Evolutionary conservation across 2,329 filamentous ascomycete genomes (phyloP).

Genomic region (Clonostachys chloroleuca): DNA sequence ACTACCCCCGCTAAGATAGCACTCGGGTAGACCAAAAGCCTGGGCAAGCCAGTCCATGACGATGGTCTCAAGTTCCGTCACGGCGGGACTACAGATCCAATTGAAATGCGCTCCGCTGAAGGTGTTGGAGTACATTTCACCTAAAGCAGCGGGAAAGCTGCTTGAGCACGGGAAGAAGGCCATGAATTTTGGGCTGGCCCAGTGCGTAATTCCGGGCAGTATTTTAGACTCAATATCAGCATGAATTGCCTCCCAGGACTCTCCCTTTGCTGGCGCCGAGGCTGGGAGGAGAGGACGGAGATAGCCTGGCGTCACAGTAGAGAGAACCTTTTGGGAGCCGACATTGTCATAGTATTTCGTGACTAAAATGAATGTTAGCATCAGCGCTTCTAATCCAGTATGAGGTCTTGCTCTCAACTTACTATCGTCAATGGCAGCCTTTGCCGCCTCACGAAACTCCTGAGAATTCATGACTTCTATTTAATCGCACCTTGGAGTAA

Average conservation of each 20-base stretch:
- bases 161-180: conserved; percentile 87
- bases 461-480: conserved; percentile 63
- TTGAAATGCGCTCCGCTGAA: conserved; percentile 94
- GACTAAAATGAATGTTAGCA: conserved; percentile 45
- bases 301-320: conserved; percentile 80
- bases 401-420: conserved; percentile 22
- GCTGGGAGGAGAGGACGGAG: conserved; percentile 73
- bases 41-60: conserved; percentile 89
- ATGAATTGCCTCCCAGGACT: conserved; percentile 75
- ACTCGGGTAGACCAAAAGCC: conserved; percentile 67
- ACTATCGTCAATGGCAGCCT: conserved; percentile 81
- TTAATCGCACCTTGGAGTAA: too few relatives aligned
- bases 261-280: conserved; percentile 59
- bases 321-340: conserved; percentile 65
- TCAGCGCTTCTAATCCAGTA: conserved; percentile 2
- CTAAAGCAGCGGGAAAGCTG: conserved; percentile 81
- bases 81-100: conserved; percentile 90
- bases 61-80: conserved; percentile 90
- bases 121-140: conserved; percentile 86
- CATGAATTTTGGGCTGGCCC: conserved; percentile 93
- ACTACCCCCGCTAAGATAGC: conserved; percentile 69
- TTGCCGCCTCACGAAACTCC: conserved; percentile 73
- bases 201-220: conserved; percentile 89
- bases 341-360: conserved; percentile 79
- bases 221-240: conserved; percentile 82